Conservation (phyloP, 441 rosid genomes). For the Bocquillonia castaneifolia region DNA sequence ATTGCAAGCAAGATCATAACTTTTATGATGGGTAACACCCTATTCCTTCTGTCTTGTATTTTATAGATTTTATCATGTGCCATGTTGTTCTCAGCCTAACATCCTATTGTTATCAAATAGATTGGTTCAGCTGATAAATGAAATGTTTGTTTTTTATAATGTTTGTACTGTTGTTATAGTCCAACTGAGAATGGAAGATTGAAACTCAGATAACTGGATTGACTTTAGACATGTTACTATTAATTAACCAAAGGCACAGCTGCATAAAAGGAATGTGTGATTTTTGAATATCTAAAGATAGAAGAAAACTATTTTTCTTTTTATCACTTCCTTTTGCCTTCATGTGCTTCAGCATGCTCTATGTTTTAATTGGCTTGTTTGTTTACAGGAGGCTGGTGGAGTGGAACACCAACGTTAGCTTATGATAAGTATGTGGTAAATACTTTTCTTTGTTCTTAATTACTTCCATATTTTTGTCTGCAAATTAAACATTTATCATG, state of each 20-base stretch:
- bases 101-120: constrained; percentile 1
- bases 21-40: constrained; percentile 71
- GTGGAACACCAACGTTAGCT: constrained; percentile 68
- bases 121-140: background rate
- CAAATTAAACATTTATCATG: constrained; percentile 10
- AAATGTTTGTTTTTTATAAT: background rate
- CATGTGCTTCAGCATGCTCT: background rate
- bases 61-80: background rate
- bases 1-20: constrained; percentile 57
- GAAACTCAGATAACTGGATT: background rate
- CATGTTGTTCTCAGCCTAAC: background rate
- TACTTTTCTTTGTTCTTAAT: constrained; percentile 8
- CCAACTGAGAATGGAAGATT: background rate
- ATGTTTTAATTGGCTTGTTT: constrained; percentile 20
- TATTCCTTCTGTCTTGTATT: constrained; percentile 16
- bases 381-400: constrained; percentile 94
- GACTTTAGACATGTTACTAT: constrained; percentile 2
- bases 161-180: background rate
- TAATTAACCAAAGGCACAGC: background rate
- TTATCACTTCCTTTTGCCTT: background rate
- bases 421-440: constrained; percentile 51
- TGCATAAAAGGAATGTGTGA: background rate
- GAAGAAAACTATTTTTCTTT: background rate
- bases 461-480: constrained; percentile 12
- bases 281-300: background rate